A percentile compares a stretch with the other conserved stretches of the same genome.
Evolutionary conservation across 2,329 filamentous ascomycete species (phyloP).

Genomic region (Dactylellina leptospora): DNA sequence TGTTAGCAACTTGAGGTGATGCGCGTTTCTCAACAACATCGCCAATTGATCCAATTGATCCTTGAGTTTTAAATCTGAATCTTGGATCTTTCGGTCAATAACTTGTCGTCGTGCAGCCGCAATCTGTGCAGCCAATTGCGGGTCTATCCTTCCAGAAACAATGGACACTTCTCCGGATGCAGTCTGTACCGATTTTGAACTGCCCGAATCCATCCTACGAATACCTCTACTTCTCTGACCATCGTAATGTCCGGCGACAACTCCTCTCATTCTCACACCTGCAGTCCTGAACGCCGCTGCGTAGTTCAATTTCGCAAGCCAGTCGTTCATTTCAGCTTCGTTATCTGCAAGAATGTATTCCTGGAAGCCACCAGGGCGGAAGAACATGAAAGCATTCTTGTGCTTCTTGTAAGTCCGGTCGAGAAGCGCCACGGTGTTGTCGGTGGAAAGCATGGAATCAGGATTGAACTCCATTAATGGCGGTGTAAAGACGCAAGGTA

Average conservation of each 20-base stretch:
- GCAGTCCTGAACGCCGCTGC: slow-evolving; percentile 92
- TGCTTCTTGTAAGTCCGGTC: slow-evolving; percentile 92
- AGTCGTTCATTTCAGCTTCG: slow-evolving; percentile 93
- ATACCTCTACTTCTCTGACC: slow-evolving; percentile 78
- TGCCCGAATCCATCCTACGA: slow-evolving; percentile 70
- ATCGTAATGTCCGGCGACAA: slow-evolving; percentile 84
- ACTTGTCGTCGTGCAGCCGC: slow-evolving; percentile 81
- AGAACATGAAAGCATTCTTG: slow-evolving; percentile 92
- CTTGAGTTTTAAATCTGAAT: slow-evolving; percentile 81
- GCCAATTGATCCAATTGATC: slow-evolving; percentile 80
- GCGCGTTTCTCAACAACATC: slow-evolving; percentile 82
- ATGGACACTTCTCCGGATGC: slow-evolving; percentile 77
- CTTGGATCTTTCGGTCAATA: slow-evolving; percentile 82
- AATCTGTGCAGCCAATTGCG: slow-evolving; percentile 85
- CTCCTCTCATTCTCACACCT: slow-evolving; percentile 87
- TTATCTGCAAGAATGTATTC: slow-evolving; percentile 90
- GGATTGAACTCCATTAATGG: slow-evolving; percentile 92
- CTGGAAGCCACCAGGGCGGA: slow-evolving; percentile 84
- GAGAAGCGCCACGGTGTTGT: slow-evolving; percentile 86
- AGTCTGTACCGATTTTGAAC: slow-evolving; percentile 69
- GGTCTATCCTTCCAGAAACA: slow-evolving; percentile 76
- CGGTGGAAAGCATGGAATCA: slow-evolving; percentile 90
- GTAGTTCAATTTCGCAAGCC: slow-evolving; percentile 95
- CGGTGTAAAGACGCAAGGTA: slow-evolving; percentile 85
- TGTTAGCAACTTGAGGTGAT: slow-evolving; percentile 86